Evolutionary conservation across 2,329 filamentous ascomycete species (phyloP).

Genomic region (Hypoxylon sp.): DNA sequence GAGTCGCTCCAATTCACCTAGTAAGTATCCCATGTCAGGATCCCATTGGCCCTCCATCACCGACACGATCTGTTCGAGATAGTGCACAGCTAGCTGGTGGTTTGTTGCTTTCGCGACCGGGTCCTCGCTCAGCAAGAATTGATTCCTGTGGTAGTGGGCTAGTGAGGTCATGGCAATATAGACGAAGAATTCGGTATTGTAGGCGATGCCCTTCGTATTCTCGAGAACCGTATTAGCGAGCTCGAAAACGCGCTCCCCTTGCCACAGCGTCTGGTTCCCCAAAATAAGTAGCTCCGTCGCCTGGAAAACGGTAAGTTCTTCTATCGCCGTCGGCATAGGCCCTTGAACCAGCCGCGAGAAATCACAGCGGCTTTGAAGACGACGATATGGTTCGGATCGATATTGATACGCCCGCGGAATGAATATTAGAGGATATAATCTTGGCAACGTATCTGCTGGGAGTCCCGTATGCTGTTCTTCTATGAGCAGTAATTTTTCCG

Average conservation of each 20-base stretch:
- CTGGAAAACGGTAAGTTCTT: conserved; percentile 49
- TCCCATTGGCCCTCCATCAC: conserved; percentile 52
- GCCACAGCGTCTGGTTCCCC: conserved; percentile 49
- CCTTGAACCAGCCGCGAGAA: conserved; percentile 45
- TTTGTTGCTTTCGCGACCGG: conserved; percentile 30
- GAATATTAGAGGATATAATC: conserved; percentile 51
- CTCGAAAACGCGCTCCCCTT: conserved; percentile 44
- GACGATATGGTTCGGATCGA: conserved; percentile 47
- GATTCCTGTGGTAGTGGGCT: conserved; percentile 49
- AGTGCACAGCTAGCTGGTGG: conserved; percentile 48
- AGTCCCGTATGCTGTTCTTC: conserved; percentile 50
- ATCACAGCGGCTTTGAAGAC: conserved; percentile 51
- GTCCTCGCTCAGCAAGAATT: conserved; percentile 41
- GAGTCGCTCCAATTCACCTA: conserved; percentile 51
- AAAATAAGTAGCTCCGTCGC: conserved; percentile 50
- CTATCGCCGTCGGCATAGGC: conserved; percentile 47
- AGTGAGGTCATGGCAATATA: conserved; percentile 50
- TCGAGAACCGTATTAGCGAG: conserved; percentile 50
- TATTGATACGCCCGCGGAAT: conserved; percentile 52
- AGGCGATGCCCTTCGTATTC: conserved; percentile 48
- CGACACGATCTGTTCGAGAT: conserved; percentile 48
- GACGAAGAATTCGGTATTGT: conserved; percentile 51
- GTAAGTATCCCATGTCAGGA: conserved; percentile 51
- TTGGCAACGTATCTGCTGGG: conserved; percentile 49
- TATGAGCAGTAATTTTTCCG: conserved; percentile 50